These are phyloP conservation scores for Gigaspora rosea DNA, from an alignment of 192 early-diverging fungal species.

Conservation along the genomic window DNA sequence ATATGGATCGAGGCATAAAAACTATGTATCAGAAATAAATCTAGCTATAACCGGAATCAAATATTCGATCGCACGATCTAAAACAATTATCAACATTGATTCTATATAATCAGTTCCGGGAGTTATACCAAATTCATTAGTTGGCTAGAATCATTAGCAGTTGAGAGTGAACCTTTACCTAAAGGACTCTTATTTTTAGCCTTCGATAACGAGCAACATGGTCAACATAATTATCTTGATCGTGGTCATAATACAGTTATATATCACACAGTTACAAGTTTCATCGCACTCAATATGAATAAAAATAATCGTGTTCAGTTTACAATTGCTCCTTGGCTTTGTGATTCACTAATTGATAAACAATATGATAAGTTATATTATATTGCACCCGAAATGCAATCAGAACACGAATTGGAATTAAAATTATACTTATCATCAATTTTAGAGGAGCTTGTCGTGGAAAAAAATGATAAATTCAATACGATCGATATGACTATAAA, in stretches of 20 bases:
- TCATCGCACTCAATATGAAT: background rate
- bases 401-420: background rate
- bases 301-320: background rate
- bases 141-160: background rate
- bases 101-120: background rate
- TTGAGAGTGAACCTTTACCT: background rate
- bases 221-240: constrained; percentile 19
- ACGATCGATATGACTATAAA: background rate
- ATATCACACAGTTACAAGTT: constrained; percentile 17
- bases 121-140: background rate
- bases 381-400: constrained; percentile 19
- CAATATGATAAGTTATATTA: constrained; percentile 7
- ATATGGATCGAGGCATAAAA: constrained; percentile 13
- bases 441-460: background rate
- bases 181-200: constrained; percentile 10
- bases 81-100: constrained; percentile 18
- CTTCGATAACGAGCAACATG: constrained; percentile 19
- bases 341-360: background rate
- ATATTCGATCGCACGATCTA: constrained; percentile 10
- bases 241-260: constrained; percentile 1
- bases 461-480: constrained; percentile 2
- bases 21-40: constrained; percentile 13
- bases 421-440: background rate
- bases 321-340: background rate
- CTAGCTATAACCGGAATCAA: background rate